Conservation (phyloP, 371 early-diverging fungal genomes). For the Mortierella sp. region DNA sequence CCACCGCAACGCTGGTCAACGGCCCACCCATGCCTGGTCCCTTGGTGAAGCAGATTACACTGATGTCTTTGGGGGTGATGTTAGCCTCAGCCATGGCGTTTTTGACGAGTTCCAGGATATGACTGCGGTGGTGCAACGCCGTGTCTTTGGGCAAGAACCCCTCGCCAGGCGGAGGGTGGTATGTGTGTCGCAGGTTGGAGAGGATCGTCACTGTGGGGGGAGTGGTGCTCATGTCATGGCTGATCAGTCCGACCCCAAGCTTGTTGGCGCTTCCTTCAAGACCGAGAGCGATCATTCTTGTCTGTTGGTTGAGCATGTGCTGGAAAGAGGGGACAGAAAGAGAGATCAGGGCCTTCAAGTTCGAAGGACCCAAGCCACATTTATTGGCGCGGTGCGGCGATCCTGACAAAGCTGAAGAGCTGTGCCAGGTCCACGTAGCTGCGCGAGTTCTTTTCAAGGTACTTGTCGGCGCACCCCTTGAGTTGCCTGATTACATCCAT, state of each 20-base stretch:
- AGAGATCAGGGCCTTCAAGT: too few species aligned
- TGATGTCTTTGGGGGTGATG: slow-evolving; percentile 81
- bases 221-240: slow-evolving; percentile 68
- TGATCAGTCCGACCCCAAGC: slow-evolving; percentile 97
- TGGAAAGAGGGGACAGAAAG: not conserved
- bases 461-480: slow-evolving; percentile 60
- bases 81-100: slow-evolving; percentile 85
- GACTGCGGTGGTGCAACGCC: slow-evolving; percentile 94
- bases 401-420: slow-evolving; percentile 58
- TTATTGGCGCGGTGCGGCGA: slow-evolving; percentile 7
- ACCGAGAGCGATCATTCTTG: slow-evolving; percentile 72
- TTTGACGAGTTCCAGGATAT: slow-evolving; percentile 83
- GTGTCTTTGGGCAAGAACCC: slow-evolving; percentile 98
- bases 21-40: slow-evolving; percentile 99
- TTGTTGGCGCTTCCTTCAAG: slow-evolving; percentile 99
- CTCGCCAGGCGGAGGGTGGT: slow-evolving; percentile 97
- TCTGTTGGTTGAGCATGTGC: not conserved
- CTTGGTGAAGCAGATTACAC: slow-evolving; percentile 97
- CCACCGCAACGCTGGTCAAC: slow-evolving; percentile 91
- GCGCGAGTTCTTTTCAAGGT: slow-evolving; percentile 70
- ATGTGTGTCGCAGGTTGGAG: slow-evolving; percentile 95
- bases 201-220: slow-evolving; percentile 71
- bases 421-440: slow-evolving; percentile 70
- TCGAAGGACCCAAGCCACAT: too few species aligned
- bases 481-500: slow-evolving; percentile 41